Evolutionary conservation across 1,284 basidiomycete species (phyloP).

Genomic region (Melanopsichium pennsylvanicum): DNA sequence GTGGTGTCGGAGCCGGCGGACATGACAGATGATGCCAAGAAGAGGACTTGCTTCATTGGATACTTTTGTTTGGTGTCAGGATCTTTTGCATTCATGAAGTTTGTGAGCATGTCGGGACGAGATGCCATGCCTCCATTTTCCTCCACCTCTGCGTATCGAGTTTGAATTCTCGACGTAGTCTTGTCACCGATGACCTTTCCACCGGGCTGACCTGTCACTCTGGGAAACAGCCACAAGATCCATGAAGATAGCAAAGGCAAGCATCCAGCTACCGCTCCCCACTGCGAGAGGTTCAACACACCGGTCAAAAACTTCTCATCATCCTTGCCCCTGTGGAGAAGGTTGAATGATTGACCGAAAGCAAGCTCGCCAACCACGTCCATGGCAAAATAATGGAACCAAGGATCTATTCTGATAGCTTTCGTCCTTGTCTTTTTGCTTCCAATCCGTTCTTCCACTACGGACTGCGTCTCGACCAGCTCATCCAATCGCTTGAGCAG

Average conservation of each 20-base stretch:
- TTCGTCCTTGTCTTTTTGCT: conserved; percentile 13
- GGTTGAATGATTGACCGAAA: conserved; percentile 42
- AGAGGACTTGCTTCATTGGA: conserved; percentile 40
- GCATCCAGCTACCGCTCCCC: conserved; percentile 48
- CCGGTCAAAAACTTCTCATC: conserved; percentile 44
- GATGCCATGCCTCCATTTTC: conserved; percentile 31
- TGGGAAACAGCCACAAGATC: conserved; percentile 36
- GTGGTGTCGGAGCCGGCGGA: conserved; percentile 62
- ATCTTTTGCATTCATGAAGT: conserved; percentile 50
- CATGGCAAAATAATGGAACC: conserved; percentile 58
- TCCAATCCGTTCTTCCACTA: not conserved
- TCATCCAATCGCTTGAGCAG: conserved; percentile 40
- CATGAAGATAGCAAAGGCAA: conserved; percentile 31
- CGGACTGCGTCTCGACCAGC: conserved; percentile 29
- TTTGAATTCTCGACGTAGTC: conserved; percentile 42
- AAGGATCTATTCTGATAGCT: conserved; percentile 41
- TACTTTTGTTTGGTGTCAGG: conserved; percentile 38
- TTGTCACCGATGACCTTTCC: conserved; percentile 45
- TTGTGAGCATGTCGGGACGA: conserved; percentile 50
- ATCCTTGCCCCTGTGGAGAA: conserved; percentile 36
- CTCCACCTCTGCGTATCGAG: conserved; percentile 37
- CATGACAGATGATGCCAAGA: conserved; percentile 43
- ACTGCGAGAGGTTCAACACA: conserved; percentile 51
- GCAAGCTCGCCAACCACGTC: conserved; percentile 56
- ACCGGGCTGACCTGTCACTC: conserved; percentile 45